Percentiles rank a stretch among this genome's conserved stretches.
phyloP scores from a whole-genome alignment of 2,329 filamentous ascomycete genomes.

The Zelopaecilomyces penicillatus region DNA sequence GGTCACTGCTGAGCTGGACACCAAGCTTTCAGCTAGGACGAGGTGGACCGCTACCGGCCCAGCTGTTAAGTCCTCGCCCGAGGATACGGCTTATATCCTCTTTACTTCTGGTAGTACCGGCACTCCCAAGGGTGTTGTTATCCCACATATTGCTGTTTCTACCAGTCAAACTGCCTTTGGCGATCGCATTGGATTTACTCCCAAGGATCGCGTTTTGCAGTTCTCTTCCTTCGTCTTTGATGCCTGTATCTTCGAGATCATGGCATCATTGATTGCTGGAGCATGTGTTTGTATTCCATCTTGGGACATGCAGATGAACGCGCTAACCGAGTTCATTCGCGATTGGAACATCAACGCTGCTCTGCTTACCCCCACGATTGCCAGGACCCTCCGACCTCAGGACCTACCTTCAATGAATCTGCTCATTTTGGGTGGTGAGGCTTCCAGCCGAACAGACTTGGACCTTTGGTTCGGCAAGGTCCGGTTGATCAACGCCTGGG shows the following conservation, averaged over 20 bases:
- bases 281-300: conserved; percentile 5
- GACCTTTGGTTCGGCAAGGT: too few species aligned
- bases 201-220: conserved; percentile 3
- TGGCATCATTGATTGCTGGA: not conserved
- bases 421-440: too few species aligned
- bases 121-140: conserved; percentile 14
- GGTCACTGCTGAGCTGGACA: conserved; percentile 2
- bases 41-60: conserved; percentile 14
- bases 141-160: conserved; percentile 9
- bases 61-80: conserved; percentile 8
- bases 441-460: too few species aligned
- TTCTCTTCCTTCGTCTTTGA: conserved; percentile 7
- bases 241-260: not conserved
- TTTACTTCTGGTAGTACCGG: conserved; percentile 19
- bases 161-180: not conserved
- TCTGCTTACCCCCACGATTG: conserved; percentile 6
- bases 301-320: conserved; percentile 6
- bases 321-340: conserved; percentile 5
- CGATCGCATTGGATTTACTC: not conserved
- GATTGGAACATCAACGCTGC: conserved; percentile 1
- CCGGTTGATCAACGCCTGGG: too few species aligned
- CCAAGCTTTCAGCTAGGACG: not conserved
- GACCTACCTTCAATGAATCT: not conserved
- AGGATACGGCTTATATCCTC: conserved; percentile 13
- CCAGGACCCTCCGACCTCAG: not conserved